Evolutionary conservation across 78 protist genomes (phyloP).

Genomic region (Dictyostelium purpureum): DNA sequence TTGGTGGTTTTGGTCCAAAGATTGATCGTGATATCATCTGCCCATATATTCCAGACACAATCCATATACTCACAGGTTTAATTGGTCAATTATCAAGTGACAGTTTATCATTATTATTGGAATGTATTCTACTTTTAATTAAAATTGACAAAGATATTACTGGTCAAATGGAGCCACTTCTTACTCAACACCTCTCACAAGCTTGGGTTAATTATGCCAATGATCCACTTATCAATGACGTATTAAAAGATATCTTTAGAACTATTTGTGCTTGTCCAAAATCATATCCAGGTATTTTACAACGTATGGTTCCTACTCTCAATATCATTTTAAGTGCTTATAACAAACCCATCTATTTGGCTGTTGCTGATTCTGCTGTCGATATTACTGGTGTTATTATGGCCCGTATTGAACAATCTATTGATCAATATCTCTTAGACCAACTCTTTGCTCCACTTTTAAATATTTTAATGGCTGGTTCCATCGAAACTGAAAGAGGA

Average conservation of each 20-base stretch:
- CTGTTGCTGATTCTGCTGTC: constrained; percentile 3
- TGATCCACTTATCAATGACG: not conserved
- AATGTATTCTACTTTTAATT: not conserved
- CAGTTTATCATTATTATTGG: constrained; percentile 10
- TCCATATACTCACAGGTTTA: not conserved
- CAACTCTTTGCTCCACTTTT: constrained; percentile 12
- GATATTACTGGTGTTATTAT: not conserved
- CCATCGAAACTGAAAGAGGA: not conserved
- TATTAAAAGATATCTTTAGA: constrained; percentile 19
- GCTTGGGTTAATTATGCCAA: constrained; percentile 14
- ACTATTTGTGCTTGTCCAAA: constrained; percentile 1
- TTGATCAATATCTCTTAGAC: constrained; percentile 4
- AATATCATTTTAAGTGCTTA: not conserved
- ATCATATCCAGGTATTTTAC: constrained; percentile 33
- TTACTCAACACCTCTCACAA: not conserved
- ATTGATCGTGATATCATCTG: not conserved
- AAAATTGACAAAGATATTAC: constrained; percentile 23
- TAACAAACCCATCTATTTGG: not conserved
- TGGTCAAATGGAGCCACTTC: constrained; percentile 11
- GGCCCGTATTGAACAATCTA: not conserved
- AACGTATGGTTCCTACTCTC: constrained; percentile 16
- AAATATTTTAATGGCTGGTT: not conserved
- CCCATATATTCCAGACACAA: not conserved
- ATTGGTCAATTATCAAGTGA: not conserved
- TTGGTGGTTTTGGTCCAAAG: not conserved